Base-by-base conservation (phyloP, 345 rosid genomes). In the Linum trigynum region DNA sequence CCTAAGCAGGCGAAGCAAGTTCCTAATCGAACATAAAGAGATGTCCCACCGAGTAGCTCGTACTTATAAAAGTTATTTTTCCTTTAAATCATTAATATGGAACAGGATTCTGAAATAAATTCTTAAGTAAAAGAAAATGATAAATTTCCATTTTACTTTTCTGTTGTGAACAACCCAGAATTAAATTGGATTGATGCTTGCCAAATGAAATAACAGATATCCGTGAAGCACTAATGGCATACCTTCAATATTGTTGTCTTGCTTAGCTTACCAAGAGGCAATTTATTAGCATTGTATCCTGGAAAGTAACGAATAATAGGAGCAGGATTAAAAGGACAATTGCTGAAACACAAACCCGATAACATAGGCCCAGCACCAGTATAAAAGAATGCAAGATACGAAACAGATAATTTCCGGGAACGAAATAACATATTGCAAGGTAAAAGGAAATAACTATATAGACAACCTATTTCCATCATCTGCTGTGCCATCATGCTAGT, bases 261-360 rank as follows among this genome's bases (percentile, higher is more conserved):
- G 83, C 96, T 92, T 67, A 92, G 81, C 77, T 86, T 92, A 14
- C 98, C 98, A 50, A 92, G 96, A 32, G 98, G 96, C 82, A 92
- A 72, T 81, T 87, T 89, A 66, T 89, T 83, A 78, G 95, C 95
- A 71, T 92, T 84, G 71, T 89, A 87, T 71, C 91, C 88, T 86
- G 36, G 74, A 80, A 80, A 9, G 55, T 50, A 74, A 69, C 38
- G 48, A 4, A 63, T n/a, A 56, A 16, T 65, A 63, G 4, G 62
- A 57, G 11, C 40, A 59, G 42, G 63, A 62, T 57, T 40, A 48
- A 61, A 48, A 7, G 9, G 53, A 48, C 53, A 9, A 15, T 10
- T 48, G 53, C 14, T 48, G 53, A 48, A 15, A 10, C 53, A 6
- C 9, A 14, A 48, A 3, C 53, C 14, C 7, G 12, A 57, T 6